Conservation (phyloP, 176 grass and related monocot species). For the Raddia distichophylla region DNA sequence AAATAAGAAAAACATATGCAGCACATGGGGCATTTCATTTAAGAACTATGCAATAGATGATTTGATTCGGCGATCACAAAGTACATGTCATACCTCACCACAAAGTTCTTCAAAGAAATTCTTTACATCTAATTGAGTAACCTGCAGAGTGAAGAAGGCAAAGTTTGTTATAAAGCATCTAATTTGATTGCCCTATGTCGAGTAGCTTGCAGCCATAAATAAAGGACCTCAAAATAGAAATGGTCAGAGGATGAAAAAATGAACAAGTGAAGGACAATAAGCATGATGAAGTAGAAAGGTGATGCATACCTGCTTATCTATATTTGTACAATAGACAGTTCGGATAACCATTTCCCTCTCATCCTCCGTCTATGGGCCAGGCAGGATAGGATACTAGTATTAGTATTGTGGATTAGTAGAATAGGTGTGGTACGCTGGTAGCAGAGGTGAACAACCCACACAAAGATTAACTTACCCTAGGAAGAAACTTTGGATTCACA, state of each 20-base stretch:
- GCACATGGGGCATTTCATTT: background rate
- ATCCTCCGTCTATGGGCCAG: constrained; percentile 62
- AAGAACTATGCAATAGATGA: background rate
- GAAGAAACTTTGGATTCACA: constrained; percentile 99
- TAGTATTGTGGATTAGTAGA: constrained; percentile 32
- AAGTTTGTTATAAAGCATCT: constrained; percentile 23
- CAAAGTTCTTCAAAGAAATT: constrained; percentile 83
- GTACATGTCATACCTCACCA: constrained; percentile 66
- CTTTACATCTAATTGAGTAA: constrained; percentile 87
- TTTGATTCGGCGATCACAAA: background rate
- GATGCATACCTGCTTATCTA: constrained; percentile 83
- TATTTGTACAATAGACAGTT: constrained; percentile 98
- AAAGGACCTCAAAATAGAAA: constrained; percentile 28
- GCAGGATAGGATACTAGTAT: constrained; percentile 37
- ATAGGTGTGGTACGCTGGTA: background rate
- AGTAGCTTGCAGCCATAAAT: constrained; percentile 1
- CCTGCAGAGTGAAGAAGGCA: constrained; percentile 44
- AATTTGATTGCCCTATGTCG: constrained; percentile 19
- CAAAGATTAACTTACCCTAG: constrained; percentile 52
- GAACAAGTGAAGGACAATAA: constrained; percentile 13
- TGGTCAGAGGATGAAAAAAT: background rate
- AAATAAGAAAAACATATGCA: constrained; percentile 22
- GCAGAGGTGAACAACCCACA: constrained; percentile 10
- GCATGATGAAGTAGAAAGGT: background rate
- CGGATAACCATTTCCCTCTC: constrained; percentile 97